Evolutionary conservation across 176 grass and related monocot genomes (phyloP).

Genomic region (bread wheat (Triticum aestivum)): IWGSC_CS_RefSeq_v2.1 NC_057812.1:705229358-705229857

Average conservation of each 20-base stretch:
- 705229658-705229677: constrained; percentile 80
- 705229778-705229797: too few species aligned
- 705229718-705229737: constrained; percentile 37
- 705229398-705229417: background rate
- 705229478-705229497: too few species aligned
- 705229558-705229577: background rate
- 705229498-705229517: too few species aligned
- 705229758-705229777: too few species aligned
- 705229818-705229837: too few species aligned
- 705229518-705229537: too few species aligned
- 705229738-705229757: too few species aligned
- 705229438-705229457: background rate
- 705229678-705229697: constrained; percentile 92
- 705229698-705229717: constrained; percentile 94
- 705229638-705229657: constrained; percentile 61
- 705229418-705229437: too few species aligned
- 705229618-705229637: constrained; percentile 11
- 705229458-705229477: too few species aligned
- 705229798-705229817: too few species aligned
- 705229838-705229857: too few species aligned
- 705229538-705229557: too few species aligned
- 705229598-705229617: background rate
- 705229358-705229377: constrained; percentile 62
- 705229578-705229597: background rate
- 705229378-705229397: background rate